A percentile compares a stretch with the other conserved stretches of the same genome.
Conservation (phyloP, 2,329 filamentous ascomycete species). For the Capronia americana region DNA sequence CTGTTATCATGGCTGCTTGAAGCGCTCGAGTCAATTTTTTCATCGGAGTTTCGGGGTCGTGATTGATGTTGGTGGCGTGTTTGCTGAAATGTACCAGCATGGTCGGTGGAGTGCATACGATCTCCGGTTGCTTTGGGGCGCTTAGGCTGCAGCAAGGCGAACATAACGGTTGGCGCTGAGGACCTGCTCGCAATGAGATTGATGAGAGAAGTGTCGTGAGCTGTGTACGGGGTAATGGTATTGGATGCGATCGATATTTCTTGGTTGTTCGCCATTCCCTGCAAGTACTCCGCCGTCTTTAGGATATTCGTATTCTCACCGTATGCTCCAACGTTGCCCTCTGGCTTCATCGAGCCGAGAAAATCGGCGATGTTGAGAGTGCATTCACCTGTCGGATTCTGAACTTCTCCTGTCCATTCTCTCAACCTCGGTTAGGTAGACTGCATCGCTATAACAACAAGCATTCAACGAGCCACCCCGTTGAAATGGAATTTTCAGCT, state of each 20-base stretch:
- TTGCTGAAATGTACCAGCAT: constrained; percentile 2
- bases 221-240: too few relatives aligned
- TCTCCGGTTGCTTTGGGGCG: not conserved
- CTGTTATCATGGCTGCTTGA: not conserved
- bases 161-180: not conserved
- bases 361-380: too few relatives aligned
- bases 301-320: not conserved
- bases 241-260: too few relatives aligned
- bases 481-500: too few relatives aligned
- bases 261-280: not conserved
- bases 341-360: not conserved
- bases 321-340: not conserved
- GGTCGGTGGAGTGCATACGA: not conserved
- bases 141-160: not conserved
- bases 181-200: not conserved
- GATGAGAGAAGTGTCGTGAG: not conserved
- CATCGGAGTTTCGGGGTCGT: not conserved
- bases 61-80: not conserved
- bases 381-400: too few relatives aligned
- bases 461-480: too few relatives aligned
- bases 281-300: not conserved
- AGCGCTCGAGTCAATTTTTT: not conserved
- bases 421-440: too few relatives aligned
- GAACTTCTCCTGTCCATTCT: too few relatives aligned
- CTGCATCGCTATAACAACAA: too few relatives aligned